Base-by-base conservation (phyloP, 169 alveolate species). In the Theileria annulata region DNA sequence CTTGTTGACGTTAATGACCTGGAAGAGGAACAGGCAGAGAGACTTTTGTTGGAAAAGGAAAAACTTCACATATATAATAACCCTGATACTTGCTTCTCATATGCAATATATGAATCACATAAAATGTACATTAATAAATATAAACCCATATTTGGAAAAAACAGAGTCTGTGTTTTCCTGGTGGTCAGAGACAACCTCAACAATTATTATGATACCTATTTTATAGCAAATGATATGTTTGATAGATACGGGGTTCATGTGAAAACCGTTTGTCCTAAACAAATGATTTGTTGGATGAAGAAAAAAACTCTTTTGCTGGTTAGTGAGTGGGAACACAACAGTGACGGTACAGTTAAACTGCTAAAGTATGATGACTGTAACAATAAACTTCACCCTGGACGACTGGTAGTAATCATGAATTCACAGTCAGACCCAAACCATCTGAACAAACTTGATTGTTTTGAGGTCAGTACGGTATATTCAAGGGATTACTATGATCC, bases 381-480 rank as follows among this genome's bases (percentile, higher is more conserved):
- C 10, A 13, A 3, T 21, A 76, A 75, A 28, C 42, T 27, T 6
- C 37, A 47, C 0, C 86, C 89, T 2, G 89, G 89, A 23, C 17
- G 76, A 23, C 76, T 82, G 31, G 69, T 54, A 21, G 10, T 72
- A n/a, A 72, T 23, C 13, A 10, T 21, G 23, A 37, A 19, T 21
- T 63, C 71, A 62, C 49, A 80, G 23, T 28, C 66, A n/a, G 27
- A 72, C 10, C 66, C 25, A 42, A 28, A 51, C 33, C 19, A 2
- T 25, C 37, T 56, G 6, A 72, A 25, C 12, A 19, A 15, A 19
- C 31, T 23, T 23, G 79, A 15, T 3, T 72, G 69, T 10, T 58
- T 42, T 30, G 89, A 82, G 37, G 80, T 82, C 3, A 82, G 89
- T 63, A 79, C 63, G 51, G 15, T 84, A 9, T 84, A 84, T 73